A percentile compares a stretch with the other conserved stretches of the same genome.
phyloP scores from a whole-genome alignment of 768 basidiomycete species.

The Tylopilus felleus region DNA sequence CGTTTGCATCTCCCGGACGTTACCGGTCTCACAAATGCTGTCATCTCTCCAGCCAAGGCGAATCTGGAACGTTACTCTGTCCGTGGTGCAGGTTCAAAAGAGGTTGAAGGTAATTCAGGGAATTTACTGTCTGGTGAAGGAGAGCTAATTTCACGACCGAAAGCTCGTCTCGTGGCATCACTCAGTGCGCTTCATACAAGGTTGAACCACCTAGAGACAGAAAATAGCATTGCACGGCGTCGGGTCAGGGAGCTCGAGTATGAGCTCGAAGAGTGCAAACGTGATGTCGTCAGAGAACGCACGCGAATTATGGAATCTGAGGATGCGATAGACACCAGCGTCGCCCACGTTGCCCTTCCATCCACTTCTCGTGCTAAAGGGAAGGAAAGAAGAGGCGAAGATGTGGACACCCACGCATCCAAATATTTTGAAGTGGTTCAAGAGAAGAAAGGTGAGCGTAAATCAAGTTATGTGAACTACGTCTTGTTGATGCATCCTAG shows the following conservation, averaged over 20 bases:
- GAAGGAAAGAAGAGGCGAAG: constrained; percentile 32
- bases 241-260: constrained; percentile 84
- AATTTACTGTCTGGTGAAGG: neutral
- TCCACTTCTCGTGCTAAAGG: constrained; percentile 25
- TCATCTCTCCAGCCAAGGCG: constrained; percentile 66
- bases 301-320: constrained; percentile 59
- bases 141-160: neutral
- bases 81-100: constrained; percentile 45
- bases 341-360: constrained; percentile 14
- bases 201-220: constrained; percentile 70
- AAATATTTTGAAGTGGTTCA: constrained; percentile 77
- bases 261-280: constrained; percentile 80
- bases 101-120: constrained; percentile 56
- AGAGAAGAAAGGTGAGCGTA: constrained; percentile 80
- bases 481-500: constrained; percentile 38
- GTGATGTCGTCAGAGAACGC: constrained; percentile 71
- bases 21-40: constrained; percentile 77
- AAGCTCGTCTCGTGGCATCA: constrained; percentile 61
- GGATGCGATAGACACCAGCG: constrained; percentile 29
- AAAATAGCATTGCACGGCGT: constrained; percentile 77
- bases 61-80: constrained; percentile 51
- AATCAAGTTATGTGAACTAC: neutral
- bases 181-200: constrained; percentile 64
- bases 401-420: constrained; percentile 37
- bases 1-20: constrained; percentile 73